Evolutionary conservation across 768 basidiomycete genomes (phyloP).

Genomic region (Termitomyces sp.): DNA sequence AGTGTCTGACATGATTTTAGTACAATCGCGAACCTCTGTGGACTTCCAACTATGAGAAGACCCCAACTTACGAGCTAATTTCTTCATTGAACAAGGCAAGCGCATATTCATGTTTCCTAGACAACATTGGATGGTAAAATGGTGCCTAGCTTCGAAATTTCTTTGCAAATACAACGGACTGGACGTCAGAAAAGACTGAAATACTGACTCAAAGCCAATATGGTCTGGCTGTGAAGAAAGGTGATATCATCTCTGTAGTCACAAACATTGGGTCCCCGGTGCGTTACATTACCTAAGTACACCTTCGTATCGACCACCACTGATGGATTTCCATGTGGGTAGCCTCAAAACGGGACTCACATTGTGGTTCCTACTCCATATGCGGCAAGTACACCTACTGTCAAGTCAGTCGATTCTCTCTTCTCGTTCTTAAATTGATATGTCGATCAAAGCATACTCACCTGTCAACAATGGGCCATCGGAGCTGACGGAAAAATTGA

Average conservation of each 20-base stretch:
- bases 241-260: constrained; percentile 52
- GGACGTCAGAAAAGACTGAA: constrained; percentile 46
- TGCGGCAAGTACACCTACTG: constrained; percentile 38
- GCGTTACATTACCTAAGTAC: constrained; percentile 14
- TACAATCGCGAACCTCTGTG: constrained; percentile 75
- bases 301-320: background rate
- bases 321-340: background rate
- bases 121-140: background rate
- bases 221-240: constrained; percentile 64
- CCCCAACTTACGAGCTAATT: constrained; percentile 53
- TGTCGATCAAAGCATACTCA: constrained; percentile 42
- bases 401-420: constrained; percentile 40
- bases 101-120: background rate
- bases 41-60: constrained; percentile 60
- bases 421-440: background rate
- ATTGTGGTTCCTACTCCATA: constrained; percentile 58
- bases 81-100: constrained; percentile 53
- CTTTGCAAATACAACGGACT: constrained; percentile 49
- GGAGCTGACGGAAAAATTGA: constrained; percentile 61
- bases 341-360: constrained; percentile 53
- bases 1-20: constrained; percentile 25
- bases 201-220: constrained; percentile 45
- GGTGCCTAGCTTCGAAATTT: constrained; percentile 56
- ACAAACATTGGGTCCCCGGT: constrained; percentile 77
- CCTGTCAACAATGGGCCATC: constrained; percentile 63